Evolutionary conservation across 495 filamentous ascomycete species (phyloP).

Genomic region (Bathelium albidoporum): DNA sequence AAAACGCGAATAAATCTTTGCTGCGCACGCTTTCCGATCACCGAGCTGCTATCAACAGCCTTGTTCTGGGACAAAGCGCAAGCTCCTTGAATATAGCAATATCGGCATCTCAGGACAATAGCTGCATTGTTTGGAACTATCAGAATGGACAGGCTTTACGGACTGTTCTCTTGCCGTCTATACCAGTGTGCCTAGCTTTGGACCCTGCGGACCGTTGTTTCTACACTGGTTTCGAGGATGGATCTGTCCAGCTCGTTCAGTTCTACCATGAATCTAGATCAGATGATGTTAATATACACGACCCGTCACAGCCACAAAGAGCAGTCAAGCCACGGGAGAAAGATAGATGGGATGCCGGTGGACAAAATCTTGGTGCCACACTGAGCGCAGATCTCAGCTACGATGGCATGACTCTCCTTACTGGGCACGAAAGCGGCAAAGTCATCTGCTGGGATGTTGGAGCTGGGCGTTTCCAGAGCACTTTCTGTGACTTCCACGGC

Average conservation of each 20-base stretch:
- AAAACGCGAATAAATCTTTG: conserved; percentile 27
- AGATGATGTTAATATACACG: conserved; percentile 16
- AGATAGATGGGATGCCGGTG: conserved; percentile 49
- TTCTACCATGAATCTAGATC: conserved; percentile 42
- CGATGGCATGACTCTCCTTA: conserved; percentile 69
- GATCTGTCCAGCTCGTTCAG: conserved; percentile 69
- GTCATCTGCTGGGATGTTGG: conserved; percentile 72
- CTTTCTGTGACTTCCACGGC: conserved; percentile 51
- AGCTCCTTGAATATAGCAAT: conserved; percentile 64
- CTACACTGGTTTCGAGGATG: conserved; percentile 75
- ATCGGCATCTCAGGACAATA: conserved; percentile 69
- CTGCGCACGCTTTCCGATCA: conserved; percentile 67
- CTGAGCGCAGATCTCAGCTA: conserved; percentile 61
- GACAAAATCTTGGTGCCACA: conserved; percentile 49
- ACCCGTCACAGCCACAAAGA: conserved; percentile 9
- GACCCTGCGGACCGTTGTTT: conserved; percentile 78
- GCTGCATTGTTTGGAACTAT: conserved; percentile 83
- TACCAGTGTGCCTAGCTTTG: conserved; percentile 59
- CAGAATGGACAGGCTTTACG: conserved; percentile 61
- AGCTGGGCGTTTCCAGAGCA: conserved; percentile 47
- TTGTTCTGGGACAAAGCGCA: conserved; percentile 56
- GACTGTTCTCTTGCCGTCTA: conserved; percentile 65
- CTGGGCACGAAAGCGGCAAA: conserved; percentile 72
- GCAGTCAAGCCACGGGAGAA: conserved; percentile 30
- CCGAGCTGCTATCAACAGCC: conserved; percentile 62